phyloP scores from a whole-genome alignment of 1,284 basidiomycete genomes.

The Prillingera fragicola region DNA sequence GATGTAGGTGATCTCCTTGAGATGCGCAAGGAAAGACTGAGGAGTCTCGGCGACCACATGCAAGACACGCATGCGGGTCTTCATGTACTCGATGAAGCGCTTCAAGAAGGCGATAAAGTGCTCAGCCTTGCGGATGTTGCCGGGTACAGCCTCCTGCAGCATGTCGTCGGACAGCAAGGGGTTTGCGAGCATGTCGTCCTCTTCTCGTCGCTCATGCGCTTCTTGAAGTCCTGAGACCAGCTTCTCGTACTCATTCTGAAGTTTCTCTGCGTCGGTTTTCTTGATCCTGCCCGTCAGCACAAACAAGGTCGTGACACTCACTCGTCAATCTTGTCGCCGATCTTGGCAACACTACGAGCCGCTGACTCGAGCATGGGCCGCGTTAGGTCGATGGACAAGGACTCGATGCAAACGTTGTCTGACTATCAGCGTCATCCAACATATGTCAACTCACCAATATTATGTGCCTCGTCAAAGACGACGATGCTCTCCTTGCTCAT shows the following conservation, averaged over 20 bases:
- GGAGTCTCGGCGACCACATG: conserved; percentile 99
- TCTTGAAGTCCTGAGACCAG: conserved; percentile 92
- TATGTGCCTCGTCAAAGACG: conserved; percentile 99
- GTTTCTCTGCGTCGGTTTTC: conserved; percentile 81
- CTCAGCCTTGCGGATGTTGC: conserved; percentile 97
- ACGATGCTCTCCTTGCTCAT: conserved; percentile 97
- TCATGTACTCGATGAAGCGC: conserved; percentile 97
- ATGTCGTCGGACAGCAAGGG: conserved; percentile 96
- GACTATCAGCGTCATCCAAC: conserved; percentile 8
- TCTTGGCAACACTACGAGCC: conserved; percentile 75
- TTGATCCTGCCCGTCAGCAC: conserved; percentile 64
- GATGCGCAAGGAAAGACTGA: conserved; percentile 93
- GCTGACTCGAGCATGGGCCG: conserved; percentile 97
- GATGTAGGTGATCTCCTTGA: conserved; percentile 99
- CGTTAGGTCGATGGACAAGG: conserved; percentile 95
- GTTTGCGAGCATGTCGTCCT: conserved; percentile 83
- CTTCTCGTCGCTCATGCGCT: conserved; percentile 56
- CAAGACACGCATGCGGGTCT: conserved; percentile 96
- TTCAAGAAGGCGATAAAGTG: conserved; percentile 99
- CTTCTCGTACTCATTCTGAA: conserved; percentile 97
- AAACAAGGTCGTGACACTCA: conserved; percentile 46
- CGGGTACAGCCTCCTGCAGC: conserved; percentile 89
- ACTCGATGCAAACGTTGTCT: conserved; percentile 99
- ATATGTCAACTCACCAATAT: conserved; percentile 69
- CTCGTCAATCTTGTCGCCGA: conserved; percentile 93